Evolutionary conservation across 1,284 basidiomycete genomes (phyloP).

Genomic region (Vanrija sp.): DNA sequence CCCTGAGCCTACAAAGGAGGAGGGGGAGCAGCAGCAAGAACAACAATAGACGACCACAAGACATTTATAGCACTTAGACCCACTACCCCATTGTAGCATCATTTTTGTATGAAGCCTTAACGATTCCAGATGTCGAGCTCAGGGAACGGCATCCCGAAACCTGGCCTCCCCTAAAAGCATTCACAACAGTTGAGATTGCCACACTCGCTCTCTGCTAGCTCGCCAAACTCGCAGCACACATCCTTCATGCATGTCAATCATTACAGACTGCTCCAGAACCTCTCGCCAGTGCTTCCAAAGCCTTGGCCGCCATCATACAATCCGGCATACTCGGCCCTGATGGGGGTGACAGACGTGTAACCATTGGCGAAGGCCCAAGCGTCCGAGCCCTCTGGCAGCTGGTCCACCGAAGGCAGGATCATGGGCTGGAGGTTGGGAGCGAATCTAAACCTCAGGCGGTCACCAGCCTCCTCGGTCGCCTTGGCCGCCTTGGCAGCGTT

Average conservation of each 20-base stretch:
- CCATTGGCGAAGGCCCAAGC: slow-evolving; percentile 54
- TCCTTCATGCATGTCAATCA: no score
- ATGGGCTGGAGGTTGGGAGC: slow-evolving; percentile 69
- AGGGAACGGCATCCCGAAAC: no score
- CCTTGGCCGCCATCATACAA: slow-evolving; percentile 18
- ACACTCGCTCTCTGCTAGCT: no score
- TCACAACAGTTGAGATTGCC: no score
- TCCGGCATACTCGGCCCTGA: slow-evolving; percentile 33
- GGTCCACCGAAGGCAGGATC: slow-evolving; percentile 59
- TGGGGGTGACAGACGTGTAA: slow-evolving; percentile 37
- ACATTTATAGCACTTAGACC: no score
- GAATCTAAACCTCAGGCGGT: slow-evolving; percentile 68
- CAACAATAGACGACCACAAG: not conserved
- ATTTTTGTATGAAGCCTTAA: no score
- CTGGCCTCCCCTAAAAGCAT: no score
- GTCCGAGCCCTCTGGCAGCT: slow-evolving; percentile 71
- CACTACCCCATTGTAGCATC: no score
- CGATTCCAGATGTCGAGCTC: no score
- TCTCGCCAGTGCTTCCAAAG: slow-evolving; percentile 14
- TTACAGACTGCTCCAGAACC: no score
- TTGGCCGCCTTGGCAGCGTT: not conserved
- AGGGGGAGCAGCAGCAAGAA: not conserved
- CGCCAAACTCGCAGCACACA: no score
- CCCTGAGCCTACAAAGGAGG: slow-evolving; percentile 1
- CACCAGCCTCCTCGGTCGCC: not conserved